phyloP scores from a whole-genome alignment of 768 basidiomycete species.

The Gloeophyllum trabeum region DNA sequence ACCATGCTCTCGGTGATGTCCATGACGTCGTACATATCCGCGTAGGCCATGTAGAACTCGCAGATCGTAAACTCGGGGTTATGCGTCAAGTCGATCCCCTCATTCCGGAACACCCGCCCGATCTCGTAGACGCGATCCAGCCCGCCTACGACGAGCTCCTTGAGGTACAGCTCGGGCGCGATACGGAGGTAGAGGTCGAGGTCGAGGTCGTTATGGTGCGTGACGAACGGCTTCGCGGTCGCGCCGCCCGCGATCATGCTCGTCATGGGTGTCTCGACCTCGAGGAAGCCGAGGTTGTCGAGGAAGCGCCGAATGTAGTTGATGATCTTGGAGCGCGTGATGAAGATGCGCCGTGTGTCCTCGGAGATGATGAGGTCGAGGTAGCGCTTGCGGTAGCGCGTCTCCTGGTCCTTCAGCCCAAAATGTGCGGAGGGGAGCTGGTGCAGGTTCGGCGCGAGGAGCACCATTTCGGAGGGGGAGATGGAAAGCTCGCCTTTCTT shows the following conservation, averaged over 20 bases:
- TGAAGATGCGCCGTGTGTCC: slow-evolving; percentile 79
- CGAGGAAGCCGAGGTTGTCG: slow-evolving; percentile 88
- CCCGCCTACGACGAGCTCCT: slow-evolving; percentile 94
- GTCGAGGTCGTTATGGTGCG: slow-evolving; percentile 96
- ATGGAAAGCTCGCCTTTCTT: slow-evolving; percentile 95
- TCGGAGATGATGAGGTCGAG: slow-evolving; percentile 95
- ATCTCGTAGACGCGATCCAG: slow-evolving; percentile 98
- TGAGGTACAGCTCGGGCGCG: slow-evolving; percentile 96
- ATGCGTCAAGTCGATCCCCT: slow-evolving; percentile 97
- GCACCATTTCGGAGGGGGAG: slow-evolving; percentile 64
- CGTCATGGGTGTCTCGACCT: slow-evolving; percentile 98
- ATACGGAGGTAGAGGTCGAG: slow-evolving; percentile 95
- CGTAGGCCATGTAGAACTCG: slow-evolving; percentile 99
- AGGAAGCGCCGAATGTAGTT: slow-evolving; percentile 90
- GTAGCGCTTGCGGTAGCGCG: slow-evolving; percentile 96
- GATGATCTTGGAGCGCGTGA: slow-evolving; percentile 81
- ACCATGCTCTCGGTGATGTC: slow-evolving; percentile 89
- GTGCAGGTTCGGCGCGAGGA: slow-evolving; percentile 94
- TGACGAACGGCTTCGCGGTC: slow-evolving; percentile 97
- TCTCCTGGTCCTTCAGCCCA: slow-evolving; percentile 95
- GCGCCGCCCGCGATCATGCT: slow-evolving; percentile 95
- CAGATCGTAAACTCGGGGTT: slow-evolving; percentile 99
- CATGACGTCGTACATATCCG: slow-evolving; percentile 98
- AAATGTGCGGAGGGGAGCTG: slow-evolving; percentile 89
- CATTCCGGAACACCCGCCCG: slow-evolving; percentile 95